These are phyloP conservation scores for Hypholoma fasciculare DNA, from an alignment of 768 basidiomycete species.

Conservation along the genomic window DNA sequence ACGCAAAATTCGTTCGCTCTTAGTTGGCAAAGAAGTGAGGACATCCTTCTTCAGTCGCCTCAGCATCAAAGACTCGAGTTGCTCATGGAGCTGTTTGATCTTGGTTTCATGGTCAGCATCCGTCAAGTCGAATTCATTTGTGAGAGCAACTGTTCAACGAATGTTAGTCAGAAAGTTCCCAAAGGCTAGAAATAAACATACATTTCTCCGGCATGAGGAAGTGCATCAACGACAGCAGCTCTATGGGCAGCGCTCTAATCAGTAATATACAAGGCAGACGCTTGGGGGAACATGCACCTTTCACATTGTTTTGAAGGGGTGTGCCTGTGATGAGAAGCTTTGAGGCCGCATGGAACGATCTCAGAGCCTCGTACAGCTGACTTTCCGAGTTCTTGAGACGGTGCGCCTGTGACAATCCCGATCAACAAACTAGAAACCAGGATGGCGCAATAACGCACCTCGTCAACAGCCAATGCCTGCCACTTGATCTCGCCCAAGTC, in stretches of 20 bases:
- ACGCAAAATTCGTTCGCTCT: slow-evolving; percentile 96
- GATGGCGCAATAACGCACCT: slow-evolving; percentile 50
- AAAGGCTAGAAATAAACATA: slow-evolving; percentile 35
- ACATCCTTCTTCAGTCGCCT: slow-evolving; percentile 95
- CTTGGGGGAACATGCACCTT: slow-evolving; percentile 53
- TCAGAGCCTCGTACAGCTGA: slow-evolving; percentile 92
- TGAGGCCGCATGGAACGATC: slow-evolving; percentile 85
- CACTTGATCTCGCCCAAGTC: slow-evolving; percentile 94
- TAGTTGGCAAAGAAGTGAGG: slow-evolving; percentile 92
- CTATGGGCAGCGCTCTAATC: slow-evolving; percentile 37
- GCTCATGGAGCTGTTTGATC: slow-evolving; percentile 94
- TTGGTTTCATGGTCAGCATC: slow-evolving; percentile 92
- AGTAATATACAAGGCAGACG: background rate
- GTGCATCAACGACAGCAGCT: slow-evolving; percentile 96
- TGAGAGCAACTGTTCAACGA: slow-evolving; percentile 68
- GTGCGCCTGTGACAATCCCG: slow-evolving; percentile 64
- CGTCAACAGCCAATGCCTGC: slow-evolving; percentile 96
- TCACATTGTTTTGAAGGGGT: slow-evolving; percentile 98
- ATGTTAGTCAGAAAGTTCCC: background rate
- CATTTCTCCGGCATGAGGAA: slow-evolving; percentile 99
- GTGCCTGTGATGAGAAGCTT: slow-evolving; percentile 98
- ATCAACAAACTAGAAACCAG: slow-evolving; percentile 14
- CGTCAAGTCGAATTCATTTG: slow-evolving; percentile 93
- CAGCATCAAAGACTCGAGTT: slow-evolving; percentile 93
- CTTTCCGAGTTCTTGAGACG: slow-evolving; percentile 98